These are phyloP conservation scores for Emergomyces pasteurianus DNA, from an alignment of 2,329 filamentous ascomycete genomes.

Conservation along the genomic window DNA sequence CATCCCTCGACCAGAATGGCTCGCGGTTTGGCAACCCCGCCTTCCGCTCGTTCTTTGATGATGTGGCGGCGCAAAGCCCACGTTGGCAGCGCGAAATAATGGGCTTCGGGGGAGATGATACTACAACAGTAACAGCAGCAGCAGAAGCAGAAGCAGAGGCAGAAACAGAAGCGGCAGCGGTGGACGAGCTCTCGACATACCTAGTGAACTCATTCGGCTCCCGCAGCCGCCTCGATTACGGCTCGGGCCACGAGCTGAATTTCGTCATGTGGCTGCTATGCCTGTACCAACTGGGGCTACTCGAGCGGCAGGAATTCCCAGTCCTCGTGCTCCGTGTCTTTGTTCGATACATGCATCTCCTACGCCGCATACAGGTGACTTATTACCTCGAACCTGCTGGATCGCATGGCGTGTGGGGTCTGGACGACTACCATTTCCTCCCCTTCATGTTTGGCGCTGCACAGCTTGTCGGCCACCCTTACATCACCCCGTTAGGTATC, in stretches of 20 bases:
- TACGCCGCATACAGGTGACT: slow-evolving; percentile 77
- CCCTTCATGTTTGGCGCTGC: slow-evolving; percentile 91
- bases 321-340: slow-evolving; percentile 68
- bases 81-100: slow-evolving; percentile 32
- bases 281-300: slow-evolving; percentile 62
- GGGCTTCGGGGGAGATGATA: slow-evolving; percentile 17
- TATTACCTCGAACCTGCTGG: slow-evolving; percentile 97
- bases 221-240: slow-evolving; percentile 80
- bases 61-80: slow-evolving; percentile 28
- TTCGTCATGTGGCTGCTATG: slow-evolving; percentile 96
- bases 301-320: slow-evolving; percentile 56
- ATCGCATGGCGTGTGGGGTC: slow-evolving; percentile 93
- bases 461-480: slow-evolving; percentile 75
- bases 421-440: slow-evolving; percentile 95
- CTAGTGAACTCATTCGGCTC: slow-evolving; percentile 78
- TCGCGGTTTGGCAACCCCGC: slow-evolving; percentile 91
- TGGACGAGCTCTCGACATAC: slow-evolving; percentile 66
- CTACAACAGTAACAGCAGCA: slow-evolving; percentile 8
- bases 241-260: slow-evolving; percentile 93
- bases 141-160: too few relatives aligned
- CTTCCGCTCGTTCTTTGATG: slow-evolving; percentile 67
- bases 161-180: too few relatives aligned
- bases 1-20: slow-evolving; percentile 73
- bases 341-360: slow-evolving; percentile 66
- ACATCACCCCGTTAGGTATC: slow-evolving; percentile 65